Base-by-base conservation (phyloP, 2,329 filamentous ascomycete species). In the Trichophyton equinum region DNA sequence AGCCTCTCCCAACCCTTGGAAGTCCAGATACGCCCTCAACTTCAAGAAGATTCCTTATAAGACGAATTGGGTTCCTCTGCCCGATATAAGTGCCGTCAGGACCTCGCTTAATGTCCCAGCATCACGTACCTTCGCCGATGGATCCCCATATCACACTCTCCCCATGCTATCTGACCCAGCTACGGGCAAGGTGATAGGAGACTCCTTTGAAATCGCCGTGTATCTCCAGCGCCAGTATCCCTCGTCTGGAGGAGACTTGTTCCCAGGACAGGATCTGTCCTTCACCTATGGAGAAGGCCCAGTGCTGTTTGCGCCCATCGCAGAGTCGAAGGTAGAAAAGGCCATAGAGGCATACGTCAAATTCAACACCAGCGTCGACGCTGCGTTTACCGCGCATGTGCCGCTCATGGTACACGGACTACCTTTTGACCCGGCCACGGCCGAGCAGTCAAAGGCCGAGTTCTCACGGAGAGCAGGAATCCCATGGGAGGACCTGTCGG, bases 171-270 rank as follows among this genome's bases (percentile, higher is more conserved):
- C 73, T 0, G 81, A 85, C 58, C 68, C 73, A 0, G 61, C 66
- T n/a, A 79, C 76, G 0, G 67, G 66, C 4, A 62, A 70, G 0
- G 58, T 75, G 0, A 60, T 86, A 2, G 84, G 84, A 4, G 85
- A 87, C 71, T 82, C 83, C 1, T 85, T 86, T 67, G 84, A 86
- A 57, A 87, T 87, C 62, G 85, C 84, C 3, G 70, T 78, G 25
- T 81, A 85, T 65, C 75, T 87, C 1, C 78, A 86, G 25, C 70
- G 76, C 1, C 75, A 68, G 0, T 61, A 70, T 33, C 68, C 76
- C 1, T 40, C 55, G 8, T 57, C 36, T 1, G 56, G 36, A n/a
- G 56, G 56, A 9, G 56, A 58, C 56, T 8, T 58, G 36, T 58
- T 58, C 56, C 56, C 56, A 36, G 9, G 27, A 18, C 56, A 58